These are phyloP conservation scores for Calonectria montana DNA, from an alignment of 2,329 filamentous ascomycete species.

Conservation along the genomic window DNA sequence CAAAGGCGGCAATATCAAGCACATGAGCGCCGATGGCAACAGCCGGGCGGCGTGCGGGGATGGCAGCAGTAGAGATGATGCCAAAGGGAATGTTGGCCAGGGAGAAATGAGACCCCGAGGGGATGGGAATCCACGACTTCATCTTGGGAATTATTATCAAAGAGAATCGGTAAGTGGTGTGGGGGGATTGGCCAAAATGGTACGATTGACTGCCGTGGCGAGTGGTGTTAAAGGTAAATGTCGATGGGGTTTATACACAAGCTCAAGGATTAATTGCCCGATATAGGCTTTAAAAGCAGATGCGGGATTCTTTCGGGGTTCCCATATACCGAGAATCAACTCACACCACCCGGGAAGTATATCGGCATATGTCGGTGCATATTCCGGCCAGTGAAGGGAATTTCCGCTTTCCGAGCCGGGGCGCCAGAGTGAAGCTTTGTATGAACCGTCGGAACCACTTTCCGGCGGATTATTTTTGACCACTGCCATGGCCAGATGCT, in stretches of 20 bases:
- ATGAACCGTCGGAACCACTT: constrained; percentile 5
- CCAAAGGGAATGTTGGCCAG: constrained; percentile 86
- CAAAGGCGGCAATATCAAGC: constrained; percentile 75
- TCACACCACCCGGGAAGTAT: neutral
- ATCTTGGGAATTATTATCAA: constrained; percentile 8
- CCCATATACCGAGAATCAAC: neutral
- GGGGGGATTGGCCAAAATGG: neutral
- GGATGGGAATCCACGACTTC: constrained; percentile 40
- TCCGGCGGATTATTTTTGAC: constrained; percentile 2
- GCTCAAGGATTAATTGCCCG: constrained; percentile 1
- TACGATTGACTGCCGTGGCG: constrained; percentile 1
- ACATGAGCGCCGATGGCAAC: constrained; percentile 79
- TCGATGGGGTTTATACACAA: constrained; percentile 11
- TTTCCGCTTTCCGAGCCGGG: constrained; percentile 22
- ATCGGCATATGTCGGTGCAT: constrained; percentile 14
- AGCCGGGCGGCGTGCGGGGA: constrained; percentile 70
- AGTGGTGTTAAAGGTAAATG: neutral
- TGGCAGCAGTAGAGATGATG: constrained; percentile 74
- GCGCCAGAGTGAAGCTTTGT: neutral
- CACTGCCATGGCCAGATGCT: neutral
- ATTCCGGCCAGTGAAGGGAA: constrained; percentile 14
- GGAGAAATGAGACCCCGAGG: constrained; percentile 51
- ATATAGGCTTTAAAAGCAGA: constrained; percentile 6
- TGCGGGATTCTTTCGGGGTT: neutral
- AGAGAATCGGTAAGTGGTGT: neutral